Evolutionary conservation across 1,139 yeast species (phyloP).

Genomic region (Saccharomycopsis hybrid): DNA sequence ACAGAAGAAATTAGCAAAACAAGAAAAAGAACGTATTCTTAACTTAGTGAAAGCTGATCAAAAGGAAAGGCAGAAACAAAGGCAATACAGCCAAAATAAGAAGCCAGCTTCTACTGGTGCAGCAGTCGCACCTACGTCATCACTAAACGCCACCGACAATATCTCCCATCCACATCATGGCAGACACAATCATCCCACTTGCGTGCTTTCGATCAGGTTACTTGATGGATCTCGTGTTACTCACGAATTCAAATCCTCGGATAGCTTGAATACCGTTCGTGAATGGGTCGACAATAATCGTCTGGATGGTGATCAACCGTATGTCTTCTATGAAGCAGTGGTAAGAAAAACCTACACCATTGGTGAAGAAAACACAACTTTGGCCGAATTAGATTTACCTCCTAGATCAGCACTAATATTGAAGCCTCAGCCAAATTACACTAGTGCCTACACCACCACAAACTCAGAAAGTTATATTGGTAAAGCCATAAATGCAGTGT

Average conservation of each 20-base stretch:
- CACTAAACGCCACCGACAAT: no score
- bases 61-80: conserved; percentile 37
- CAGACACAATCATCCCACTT: conserved; percentile 25
- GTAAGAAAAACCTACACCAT: conserved; percentile 41
- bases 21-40: conserved; percentile 51
- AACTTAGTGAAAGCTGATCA: conserved; percentile 45
- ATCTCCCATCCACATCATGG: no score
- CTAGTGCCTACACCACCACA: conserved; percentile 27
- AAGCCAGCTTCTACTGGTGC: conserved; percentile 13
- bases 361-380: conserved; percentile 45
- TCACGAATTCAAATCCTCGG: conserved; percentile 36
- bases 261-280: conserved; percentile 49
- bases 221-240: conserved; percentile 49
- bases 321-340: conserved; percentile 39
- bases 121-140: no score
- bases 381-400: conserved; percentile 43
- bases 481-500: conserved; percentile 7
- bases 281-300: conserved; percentile 54
- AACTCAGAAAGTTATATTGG: conserved; percentile 8
- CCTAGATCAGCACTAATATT: conserved; percentile 66
- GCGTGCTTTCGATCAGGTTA: conserved; percentile 44
- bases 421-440: conserved; percentile 38
- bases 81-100: conserved; percentile 22
- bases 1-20: conserved; percentile 33
- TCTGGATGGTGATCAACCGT: conserved; percentile 40